Evolutionary conservation across 139 green algal genomes (phyloP).

Genomic region (Mesostigma viride): DNA sequence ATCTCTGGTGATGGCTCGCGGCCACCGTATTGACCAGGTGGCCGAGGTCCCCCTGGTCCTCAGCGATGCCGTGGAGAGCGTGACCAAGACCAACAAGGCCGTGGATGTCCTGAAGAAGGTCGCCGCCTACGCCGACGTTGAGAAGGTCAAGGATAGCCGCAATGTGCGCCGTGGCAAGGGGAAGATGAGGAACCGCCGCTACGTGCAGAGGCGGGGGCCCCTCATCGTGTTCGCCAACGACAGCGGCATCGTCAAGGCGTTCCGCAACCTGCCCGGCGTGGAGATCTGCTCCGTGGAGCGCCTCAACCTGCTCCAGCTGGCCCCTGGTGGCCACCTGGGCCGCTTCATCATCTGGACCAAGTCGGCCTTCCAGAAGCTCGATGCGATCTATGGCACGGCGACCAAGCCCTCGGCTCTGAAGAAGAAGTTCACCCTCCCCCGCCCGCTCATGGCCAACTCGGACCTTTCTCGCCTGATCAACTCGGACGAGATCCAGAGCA

Average conservation of each 20-base stretch:
- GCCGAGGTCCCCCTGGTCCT: conserved; percentile 94
- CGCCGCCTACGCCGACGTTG: conserved; percentile 70
- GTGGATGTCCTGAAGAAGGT: conserved; percentile 76
- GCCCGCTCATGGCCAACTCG: conserved; percentile 74
- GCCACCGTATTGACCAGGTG: conserved; percentile 83
- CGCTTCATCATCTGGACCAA: conserved; percentile 98
- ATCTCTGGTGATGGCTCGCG: conserved; percentile 87
- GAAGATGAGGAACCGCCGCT: conserved; percentile 97
- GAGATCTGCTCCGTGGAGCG: conserved; percentile 72
- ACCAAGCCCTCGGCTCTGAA: conserved; percentile 55
- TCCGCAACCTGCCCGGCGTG: conserved; percentile 89
- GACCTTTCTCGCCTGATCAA: conserved; percentile 95
- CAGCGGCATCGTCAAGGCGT: conserved; percentile 59
- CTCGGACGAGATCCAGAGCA: conserved; percentile 85
- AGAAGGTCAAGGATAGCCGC: conserved; percentile 75
- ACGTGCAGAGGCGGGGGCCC: conserved; percentile 82
- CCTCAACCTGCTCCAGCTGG: conserved; percentile 95
- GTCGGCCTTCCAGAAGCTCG: conserved; percentile 83
- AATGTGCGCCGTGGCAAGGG: conserved; percentile 82
- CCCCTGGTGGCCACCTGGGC: conserved; percentile 91
- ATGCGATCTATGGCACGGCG: conserved; percentile 68
- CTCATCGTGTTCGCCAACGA: conserved; percentile 84
- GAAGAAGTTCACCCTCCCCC: conserved; percentile 90
- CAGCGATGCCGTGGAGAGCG: conserved; percentile 60
- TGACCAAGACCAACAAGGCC: conserved; percentile 87